Conservation (phyloP, 768 basidiomycete genomes). For the Cystofilobasidium macerans region DNA sequence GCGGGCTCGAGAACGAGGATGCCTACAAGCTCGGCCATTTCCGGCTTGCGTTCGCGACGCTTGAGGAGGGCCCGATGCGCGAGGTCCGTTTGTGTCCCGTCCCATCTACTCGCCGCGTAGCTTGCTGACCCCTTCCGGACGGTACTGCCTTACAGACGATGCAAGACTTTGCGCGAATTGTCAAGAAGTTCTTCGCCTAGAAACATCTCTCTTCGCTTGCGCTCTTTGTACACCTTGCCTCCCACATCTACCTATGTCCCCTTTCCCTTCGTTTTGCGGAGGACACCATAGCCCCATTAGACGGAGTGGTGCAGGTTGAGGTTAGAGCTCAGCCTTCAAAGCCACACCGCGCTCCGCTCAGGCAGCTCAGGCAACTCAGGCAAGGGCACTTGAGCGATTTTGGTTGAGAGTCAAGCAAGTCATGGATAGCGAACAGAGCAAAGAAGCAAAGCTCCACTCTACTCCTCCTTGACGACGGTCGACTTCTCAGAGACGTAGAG, state of each 20-base stretch:
- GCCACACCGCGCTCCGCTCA: no score
- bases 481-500: constrained; percentile 17
- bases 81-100: neutral
- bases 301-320: no score
- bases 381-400: no score
- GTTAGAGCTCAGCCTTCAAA: no score
- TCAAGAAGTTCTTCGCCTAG: constrained; percentile 23
- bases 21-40: constrained; percentile 19
- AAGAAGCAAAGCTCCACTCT: no score
- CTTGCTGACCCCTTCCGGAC: neutral
- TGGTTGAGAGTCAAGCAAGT: no score
- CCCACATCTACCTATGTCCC: no score
- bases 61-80: constrained; percentile 22
- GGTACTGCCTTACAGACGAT: constrained; percentile 2
- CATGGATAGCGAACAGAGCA: no score
- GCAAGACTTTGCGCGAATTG: constrained; percentile 11
- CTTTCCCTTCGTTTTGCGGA: neutral
- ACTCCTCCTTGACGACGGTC: constrained; percentile 14
- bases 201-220: no score
- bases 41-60: constrained; percentile 23
- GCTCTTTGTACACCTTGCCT: no score
- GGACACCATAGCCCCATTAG: no score
- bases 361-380: no score
- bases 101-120: neutral
- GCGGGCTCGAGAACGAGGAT: neutral